phyloP scores from a whole-genome alignment of 495 filamentous ascomycete genomes.

The Jackrogersella multiformis region DNA sequence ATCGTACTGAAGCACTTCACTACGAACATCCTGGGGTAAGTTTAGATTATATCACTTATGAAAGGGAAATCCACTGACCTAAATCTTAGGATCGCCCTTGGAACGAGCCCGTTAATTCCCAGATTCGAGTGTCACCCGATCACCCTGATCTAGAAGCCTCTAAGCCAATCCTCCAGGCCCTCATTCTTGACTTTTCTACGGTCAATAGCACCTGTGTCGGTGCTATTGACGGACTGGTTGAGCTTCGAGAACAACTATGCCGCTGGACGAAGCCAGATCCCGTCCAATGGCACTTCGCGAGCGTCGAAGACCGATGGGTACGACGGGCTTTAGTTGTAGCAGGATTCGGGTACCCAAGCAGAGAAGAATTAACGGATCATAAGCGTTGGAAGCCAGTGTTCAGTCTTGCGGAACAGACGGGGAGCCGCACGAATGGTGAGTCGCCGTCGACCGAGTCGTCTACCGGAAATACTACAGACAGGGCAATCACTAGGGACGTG shows the following conservation, averaged over 20 bases:
- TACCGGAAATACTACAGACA: not conserved
- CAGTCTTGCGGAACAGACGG: not conserved
- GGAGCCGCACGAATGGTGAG: not conserved
- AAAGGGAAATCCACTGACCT: not conserved
- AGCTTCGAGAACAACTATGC: slow-evolving; percentile 7
- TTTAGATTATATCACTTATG: not conserved
- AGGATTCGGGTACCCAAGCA: slow-evolving; percentile 4
- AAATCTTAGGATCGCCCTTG: slow-evolving; percentile 1
- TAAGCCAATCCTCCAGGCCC: slow-evolving; percentile 3
- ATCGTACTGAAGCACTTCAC: not conserved
- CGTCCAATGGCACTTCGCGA: slow-evolving; percentile 3
- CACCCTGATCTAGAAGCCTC: not conserved
- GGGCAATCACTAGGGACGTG: not conserved
- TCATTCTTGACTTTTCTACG: slow-evolving; percentile 14
- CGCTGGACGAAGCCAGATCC: slow-evolving; percentile 5
- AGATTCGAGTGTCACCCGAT: not conserved
- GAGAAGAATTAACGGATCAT: not conserved
- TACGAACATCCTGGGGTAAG: slow-evolving; percentile 4
- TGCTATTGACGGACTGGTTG: slow-evolving; percentile 1
- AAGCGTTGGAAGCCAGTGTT: not conserved
- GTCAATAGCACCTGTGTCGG: not conserved
- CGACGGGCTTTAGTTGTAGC: not conserved
- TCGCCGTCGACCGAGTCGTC: not conserved
- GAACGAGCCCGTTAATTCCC: not conserved
- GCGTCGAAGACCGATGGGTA: slow-evolving; percentile 11